These are phyloP conservation scores for Septoria petroselini DNA, from an alignment of 2,329 filamentous ascomycete species.

Conservation along the genomic window DNA sequence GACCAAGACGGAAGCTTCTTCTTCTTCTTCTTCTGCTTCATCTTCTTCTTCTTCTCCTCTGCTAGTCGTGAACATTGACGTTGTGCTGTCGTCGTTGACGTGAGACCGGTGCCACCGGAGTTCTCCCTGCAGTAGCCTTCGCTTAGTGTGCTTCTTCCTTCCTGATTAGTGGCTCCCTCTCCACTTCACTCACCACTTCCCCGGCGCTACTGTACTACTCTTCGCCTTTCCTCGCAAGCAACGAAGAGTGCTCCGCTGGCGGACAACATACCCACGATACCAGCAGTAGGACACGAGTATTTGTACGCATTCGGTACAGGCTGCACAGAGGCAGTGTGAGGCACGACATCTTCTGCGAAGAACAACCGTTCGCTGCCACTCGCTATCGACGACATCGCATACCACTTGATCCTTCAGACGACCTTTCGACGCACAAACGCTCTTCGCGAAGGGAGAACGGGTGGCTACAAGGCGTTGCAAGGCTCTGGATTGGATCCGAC, in stretches of 20 bases:
- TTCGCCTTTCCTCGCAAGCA: not conserved
- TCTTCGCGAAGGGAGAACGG: too few species aligned
- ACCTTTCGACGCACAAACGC: not conserved
- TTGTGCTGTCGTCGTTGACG: too few species aligned
- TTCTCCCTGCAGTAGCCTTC: not conserved
- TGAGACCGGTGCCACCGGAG: conserved; percentile 7
- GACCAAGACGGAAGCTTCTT: too few species aligned
- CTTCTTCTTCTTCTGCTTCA: too few species aligned
- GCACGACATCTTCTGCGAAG: not conserved
- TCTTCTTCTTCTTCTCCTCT: too few species aligned
- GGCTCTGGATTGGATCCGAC: too few species aligned
- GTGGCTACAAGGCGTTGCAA: too few species aligned
- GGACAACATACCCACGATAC: not conserved
- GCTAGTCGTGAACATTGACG: not conserved
- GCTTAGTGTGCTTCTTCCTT: conserved; percentile 4
- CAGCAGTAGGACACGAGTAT: not conserved
- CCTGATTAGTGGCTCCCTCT: conserved; percentile 5
- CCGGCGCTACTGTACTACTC: not conserved
- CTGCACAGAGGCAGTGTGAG: not conserved
- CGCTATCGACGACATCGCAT: too few species aligned
- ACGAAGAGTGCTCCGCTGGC: conserved; percentile 1
- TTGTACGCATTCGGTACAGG: not conserved
- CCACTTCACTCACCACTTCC: conserved; percentile 8
- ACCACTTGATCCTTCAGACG: not conserved
- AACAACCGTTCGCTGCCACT: not conserved